These are phyloP conservation scores for Paramecium octaurelia DNA, from an alignment of 73 alveolate genomes.

Conservation along the genomic window DNA sequence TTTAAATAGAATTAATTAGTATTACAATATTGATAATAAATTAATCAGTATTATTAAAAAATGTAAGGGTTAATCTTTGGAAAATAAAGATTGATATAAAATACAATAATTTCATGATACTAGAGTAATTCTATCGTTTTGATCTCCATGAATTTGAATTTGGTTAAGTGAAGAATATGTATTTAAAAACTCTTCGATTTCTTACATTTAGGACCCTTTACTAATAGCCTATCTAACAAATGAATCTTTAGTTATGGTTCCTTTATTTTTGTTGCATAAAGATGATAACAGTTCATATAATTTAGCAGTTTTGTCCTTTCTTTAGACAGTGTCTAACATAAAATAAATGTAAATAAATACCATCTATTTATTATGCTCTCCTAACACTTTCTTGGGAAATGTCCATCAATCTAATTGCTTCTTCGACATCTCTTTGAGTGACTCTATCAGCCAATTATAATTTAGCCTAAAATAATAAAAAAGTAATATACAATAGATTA, in stretches of 20 bases:
- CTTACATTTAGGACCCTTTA: conserved; percentile 49
- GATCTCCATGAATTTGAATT: conserved; percentile 10
- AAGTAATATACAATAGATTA: conserved; percentile 71
- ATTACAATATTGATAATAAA: no score
- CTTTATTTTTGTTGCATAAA: conserved; percentile 14
- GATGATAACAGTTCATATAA: conserved; percentile 44
- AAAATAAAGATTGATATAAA: neutral
- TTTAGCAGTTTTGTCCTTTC: conserved; percentile 45
- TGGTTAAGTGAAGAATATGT: conserved; percentile 24
- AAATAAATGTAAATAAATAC: neutral
- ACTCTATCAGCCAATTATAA: conserved; percentile 84
- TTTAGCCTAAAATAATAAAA: conserved; percentile 77
- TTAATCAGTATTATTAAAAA: no score
- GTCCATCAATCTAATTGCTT: conserved; percentile 88
- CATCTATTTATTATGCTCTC: neutral
- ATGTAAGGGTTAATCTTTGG: neutral
- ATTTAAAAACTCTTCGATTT: conserved; percentile 15
- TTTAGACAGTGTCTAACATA: neutral
- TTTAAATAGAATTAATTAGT: no score
- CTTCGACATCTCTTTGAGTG: conserved; percentile 84
- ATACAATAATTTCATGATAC: conserved; percentile 16
- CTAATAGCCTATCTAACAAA: conserved; percentile 15
- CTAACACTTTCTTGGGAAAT: conserved; percentile 61
- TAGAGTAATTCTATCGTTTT: neutral
- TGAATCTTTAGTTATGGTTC: neutral